Evolutionary conservation across 345 rosid species (phyloP), one percentile per base, ranked within the genome.

Genomic region (Carallia pectinifolia): DNA sequence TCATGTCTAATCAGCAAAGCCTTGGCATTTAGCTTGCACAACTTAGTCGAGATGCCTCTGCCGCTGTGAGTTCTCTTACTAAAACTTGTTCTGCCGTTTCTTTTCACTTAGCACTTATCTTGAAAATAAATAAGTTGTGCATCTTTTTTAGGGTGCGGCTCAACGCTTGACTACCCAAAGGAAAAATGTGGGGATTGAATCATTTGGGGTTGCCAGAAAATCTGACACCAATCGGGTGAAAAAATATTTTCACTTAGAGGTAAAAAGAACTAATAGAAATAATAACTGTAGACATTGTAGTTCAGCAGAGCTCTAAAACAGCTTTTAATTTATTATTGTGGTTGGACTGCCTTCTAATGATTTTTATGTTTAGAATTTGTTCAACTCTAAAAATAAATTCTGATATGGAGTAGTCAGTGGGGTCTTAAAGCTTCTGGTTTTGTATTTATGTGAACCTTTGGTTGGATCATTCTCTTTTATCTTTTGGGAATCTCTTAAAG

Each of bases 201-300:
- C 97, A 0, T 84, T 90, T 75, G 94, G 97, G 56, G 94, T 79
- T 79, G 79, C 85, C 54, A 82, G 82, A 52, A 88, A 90, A 80
- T 66, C 87, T 18, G 89, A 87, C 68, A 70, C 66, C 53, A 78
- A 77, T 34, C 69, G 80, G 10, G 81, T 88, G 67, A 88, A 87
- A 72, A 90, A 90, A 79, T 82, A 66, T 75, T 90, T 88, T 58
- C 86, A 94, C 27, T 58, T 87, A 47, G 97, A 90, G 92, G 97
- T 90, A 82, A 31, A 52, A 6, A 72, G 37, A 52, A 18, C 52
- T 62, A 27, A 17, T 52, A 52, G 17, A 19, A 19, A 52, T 15
- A 17, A 23, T 27, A 27, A 56, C 30, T 53, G 8, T 16, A 6
- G 67, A 65, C 23, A 2, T 7, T 40, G 58, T 62, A n/a, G 40